Conservation (phyloP, 2,329 filamentous ascomycete genomes). For the Apiospora aurea region DNA sequence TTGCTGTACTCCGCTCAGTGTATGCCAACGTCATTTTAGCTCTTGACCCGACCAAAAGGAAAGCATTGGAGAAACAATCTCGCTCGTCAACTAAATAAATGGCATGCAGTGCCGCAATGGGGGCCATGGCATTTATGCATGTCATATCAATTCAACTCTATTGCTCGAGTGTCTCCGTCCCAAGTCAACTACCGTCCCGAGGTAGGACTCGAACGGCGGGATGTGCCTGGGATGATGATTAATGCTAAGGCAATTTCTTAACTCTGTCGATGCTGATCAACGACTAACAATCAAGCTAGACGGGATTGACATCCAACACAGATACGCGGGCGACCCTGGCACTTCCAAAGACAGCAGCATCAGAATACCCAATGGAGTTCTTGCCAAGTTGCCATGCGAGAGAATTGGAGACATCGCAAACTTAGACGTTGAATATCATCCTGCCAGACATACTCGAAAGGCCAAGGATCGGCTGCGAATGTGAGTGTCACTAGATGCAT, state of each 20-base stretch:
- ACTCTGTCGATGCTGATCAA: background rate
- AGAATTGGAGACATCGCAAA: background rate
- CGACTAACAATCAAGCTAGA: too few species aligned
- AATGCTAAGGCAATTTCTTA: background rate
- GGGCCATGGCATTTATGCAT: conserved; percentile 19
- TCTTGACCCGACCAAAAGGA: background rate
- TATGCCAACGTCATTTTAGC: background rate
- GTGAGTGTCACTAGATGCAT: background rate
- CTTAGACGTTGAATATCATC: background rate
- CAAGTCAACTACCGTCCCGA: background rate
- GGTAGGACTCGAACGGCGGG: background rate
- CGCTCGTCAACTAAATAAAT: background rate
- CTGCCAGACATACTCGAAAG: background rate
- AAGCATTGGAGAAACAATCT: background rate
- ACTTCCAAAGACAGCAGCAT: background rate
- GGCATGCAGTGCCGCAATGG: background rate
- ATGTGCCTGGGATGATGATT: background rate
- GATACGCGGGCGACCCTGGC: background rate
- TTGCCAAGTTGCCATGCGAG: conserved; percentile 8
- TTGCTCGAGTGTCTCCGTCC: background rate
- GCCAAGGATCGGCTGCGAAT: background rate
- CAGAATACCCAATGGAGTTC: background rate
- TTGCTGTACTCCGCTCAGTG: background rate
- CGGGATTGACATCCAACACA: background rate
- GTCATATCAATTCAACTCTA: conserved; percentile 7